Conservation (phyloP, 352 stramenopile species). For the Thalassiosira livingstoniorum region DNA sequence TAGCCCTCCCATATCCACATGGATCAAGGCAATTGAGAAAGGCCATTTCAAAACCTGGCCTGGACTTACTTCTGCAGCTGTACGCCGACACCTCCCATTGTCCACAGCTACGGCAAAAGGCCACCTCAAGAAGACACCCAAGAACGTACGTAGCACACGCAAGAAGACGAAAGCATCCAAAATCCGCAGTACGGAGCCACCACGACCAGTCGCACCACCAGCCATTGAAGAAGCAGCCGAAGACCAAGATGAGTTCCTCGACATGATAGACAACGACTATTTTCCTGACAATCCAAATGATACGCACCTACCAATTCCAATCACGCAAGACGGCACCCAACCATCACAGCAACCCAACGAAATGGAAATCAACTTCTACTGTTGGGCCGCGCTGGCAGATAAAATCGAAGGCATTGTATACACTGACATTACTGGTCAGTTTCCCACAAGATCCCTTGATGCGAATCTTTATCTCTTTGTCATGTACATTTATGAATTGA, state of each 20-base stretch:
- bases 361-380: background rate
- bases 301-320: no score
- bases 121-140: background rate
- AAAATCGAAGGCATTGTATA: background rate
- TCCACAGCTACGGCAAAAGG: background rate
- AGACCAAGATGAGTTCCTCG: background rate
- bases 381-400: background rate
- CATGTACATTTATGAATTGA: background rate
- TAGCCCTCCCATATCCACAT: no score
- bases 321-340: no score
- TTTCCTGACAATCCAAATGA: no score
- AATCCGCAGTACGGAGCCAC: no score
- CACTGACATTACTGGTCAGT: background rate
- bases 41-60: background rate
- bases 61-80: background rate
- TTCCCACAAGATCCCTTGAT: background rate
- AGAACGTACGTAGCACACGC: no score
- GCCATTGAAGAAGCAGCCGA: background rate
- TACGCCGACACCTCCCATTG: background rate
- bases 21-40: no score
- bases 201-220: background rate
- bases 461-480: background rate
- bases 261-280: background rate
- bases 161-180: no score
- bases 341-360: background rate